phyloP scores from a whole-genome alignment of 1,139 yeast species.

The Hansenula sp. region DNA sequence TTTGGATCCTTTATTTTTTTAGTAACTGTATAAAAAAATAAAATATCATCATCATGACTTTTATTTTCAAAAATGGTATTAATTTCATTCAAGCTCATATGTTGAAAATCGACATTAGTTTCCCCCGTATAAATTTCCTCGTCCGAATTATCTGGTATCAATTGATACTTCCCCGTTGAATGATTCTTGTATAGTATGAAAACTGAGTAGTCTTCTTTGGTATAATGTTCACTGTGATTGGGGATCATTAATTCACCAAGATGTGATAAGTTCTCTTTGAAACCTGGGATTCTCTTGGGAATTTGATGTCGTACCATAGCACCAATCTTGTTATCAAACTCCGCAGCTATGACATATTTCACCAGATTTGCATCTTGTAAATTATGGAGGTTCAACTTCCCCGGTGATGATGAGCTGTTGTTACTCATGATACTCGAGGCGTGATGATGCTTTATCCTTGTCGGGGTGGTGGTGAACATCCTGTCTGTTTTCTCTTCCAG shows the following conservation, averaged over 20 bases:
- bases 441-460: background rate
- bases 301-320: constrained; percentile 46
- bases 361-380: constrained; percentile 2
- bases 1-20: constrained; percentile 8
- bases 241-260: constrained; percentile 54
- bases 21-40: constrained; percentile 19
- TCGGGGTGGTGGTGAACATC: background rate
- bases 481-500: no score
- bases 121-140: constrained; percentile 10
- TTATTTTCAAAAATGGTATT: constrained; percentile 18
- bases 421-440: no score
- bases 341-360: constrained; percentile 46
- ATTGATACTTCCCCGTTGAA: constrained; percentile 10
- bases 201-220: constrained; percentile 12
- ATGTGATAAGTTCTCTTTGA: constrained; percentile 36
- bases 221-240: constrained; percentile 26
- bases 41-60: constrained; percentile 13
- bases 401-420: no score
- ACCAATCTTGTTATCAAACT: constrained; percentile 57
- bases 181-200: constrained; percentile 18
- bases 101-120: constrained; percentile 7
- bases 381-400: no score
- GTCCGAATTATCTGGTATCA: constrained; percentile 16
- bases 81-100: constrained; percentile 13
- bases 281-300: constrained; percentile 37